Evolutionary conservation across 768 basidiomycete genomes (phyloP).

Genomic region (Pisolithus microcarpus): DNA sequence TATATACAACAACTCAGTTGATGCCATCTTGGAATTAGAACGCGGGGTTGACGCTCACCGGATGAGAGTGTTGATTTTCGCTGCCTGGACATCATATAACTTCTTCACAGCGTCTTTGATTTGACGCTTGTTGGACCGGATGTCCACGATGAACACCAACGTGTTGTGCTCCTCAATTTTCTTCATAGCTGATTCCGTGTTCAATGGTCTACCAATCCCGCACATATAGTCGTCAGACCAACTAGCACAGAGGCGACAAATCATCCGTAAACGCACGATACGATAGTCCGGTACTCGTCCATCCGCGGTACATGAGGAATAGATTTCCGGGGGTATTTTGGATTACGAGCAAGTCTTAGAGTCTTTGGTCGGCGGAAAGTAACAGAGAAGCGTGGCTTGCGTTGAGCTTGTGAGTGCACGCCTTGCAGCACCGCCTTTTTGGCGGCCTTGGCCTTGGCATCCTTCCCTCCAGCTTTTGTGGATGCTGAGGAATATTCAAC

Average conservation of each 20-base stretch:
- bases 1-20: conserved; percentile 32
- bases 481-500: conserved; percentile 4
- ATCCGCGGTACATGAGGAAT: conserved; percentile 88
- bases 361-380: conserved; percentile 98
- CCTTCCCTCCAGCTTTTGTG: conserved; percentile 30
- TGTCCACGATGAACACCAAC: conserved; percentile 94
- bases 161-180: conserved; percentile 99
- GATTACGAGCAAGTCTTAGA: conserved; percentile 71
- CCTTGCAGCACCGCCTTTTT: conserved; percentile 97
- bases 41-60: conserved; percentile 47
- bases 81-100: conserved; percentile 93
- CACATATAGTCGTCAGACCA: background rate
- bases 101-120: conserved; percentile 99
- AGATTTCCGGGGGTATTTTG: conserved; percentile 94
- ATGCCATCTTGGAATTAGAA: background rate
- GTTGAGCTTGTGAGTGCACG: conserved; percentile 60
- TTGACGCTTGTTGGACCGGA: conserved; percentile 95
- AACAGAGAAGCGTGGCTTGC: conserved; percentile 80
- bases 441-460: conserved; percentile 81
- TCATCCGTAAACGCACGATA: conserved; percentile 52
- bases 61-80: conserved; percentile 97
- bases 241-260: background rate
- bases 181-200: conserved; percentile 98
- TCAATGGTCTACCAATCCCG: conserved; percentile 53
- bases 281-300: conserved; percentile 95